Base-by-base conservation (phyloP, 495 filamentous ascomycete genomes). In the Penicillium psychrofluorescens region DNA sequence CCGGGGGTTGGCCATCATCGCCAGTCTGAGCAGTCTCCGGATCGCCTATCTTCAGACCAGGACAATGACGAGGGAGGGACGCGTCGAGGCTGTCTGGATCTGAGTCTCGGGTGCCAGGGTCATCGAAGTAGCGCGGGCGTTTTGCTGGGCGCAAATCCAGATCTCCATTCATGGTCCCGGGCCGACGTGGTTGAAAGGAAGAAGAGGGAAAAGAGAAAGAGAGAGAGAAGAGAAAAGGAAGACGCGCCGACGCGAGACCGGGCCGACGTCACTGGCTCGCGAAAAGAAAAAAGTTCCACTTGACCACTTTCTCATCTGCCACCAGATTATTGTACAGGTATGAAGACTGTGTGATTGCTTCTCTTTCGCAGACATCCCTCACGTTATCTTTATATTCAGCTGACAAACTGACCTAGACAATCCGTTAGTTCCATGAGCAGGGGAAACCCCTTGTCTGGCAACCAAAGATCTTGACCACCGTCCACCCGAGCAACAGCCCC, bases 81-180 rank as follows among this genome's bases (percentile, higher is more conserved):
- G 62, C 57, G 61, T 64, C 50, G 35, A 44, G 12, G 31, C 8
- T 40, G 0, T 37, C 33, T 4, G 46, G 3, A 14, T 8, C 36
- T 9, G 44, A 29, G 36, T 39, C 43, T 11, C 41, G 10, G 13
- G 45, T 29, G 29, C 29, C 34, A 11, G 57, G 44, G 2, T 55
- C 45, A 11, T 92, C 85, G 55, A 94, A 90, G 63, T 94, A 94
- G 22, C 90, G 82, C 43, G 83, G 74, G 63, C 83, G 90, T 71
- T 95, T 95, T 33, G 63, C 64, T 4, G 88, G 88, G 14, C 80
- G 76, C 36, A 81, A 45, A 31, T 52, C 47, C 22, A 46, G 30
- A 43, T 59, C 46, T 14, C 61, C 51, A 38, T 43, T 55, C 54
- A 63, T 61, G 44, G 36, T 58, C 22, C 22, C 22, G 22, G 22